Base-by-base conservation (phyloP, 768 basidiomycete genomes). In the Naganishia friedmannii region DNA sequence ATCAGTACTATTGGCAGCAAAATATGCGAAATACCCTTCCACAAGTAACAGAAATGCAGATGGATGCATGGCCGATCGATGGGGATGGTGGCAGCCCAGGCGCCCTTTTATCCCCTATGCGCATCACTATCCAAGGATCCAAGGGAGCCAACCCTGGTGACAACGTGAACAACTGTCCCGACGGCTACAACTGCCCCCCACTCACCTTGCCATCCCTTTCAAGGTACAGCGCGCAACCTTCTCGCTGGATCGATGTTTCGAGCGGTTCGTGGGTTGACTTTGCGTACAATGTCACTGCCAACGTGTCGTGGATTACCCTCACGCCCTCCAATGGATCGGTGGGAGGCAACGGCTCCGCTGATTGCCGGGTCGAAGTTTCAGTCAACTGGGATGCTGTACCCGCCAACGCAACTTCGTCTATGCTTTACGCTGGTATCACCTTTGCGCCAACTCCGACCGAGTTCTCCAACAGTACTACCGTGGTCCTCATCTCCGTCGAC, bases 81-180 rank as follows among this genome's bases (percentile, higher is more conserved):
- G 42, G 54, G 0, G 84, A 86, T 68, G 86, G 85, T 0, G 77
- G 88, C n/a, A 63, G 60, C 60, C 60, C 60, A 2, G 60, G 60
- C 8, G 60, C 60, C 10, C 26, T 63, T 1, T 29, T 63, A 9
- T 42, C 37, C 9, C 67, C 67, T 34, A 68, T 68, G 67, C 53
- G 67, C 28, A 42, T 68, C 42, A 68, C 67, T 7, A 57, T 68
- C 21, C 67, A 54, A 42, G 86, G 86, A 13, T 86, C 84, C 21
- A 75, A 82, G 1, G 88, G 86, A 21, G 86, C 87, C 48, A 90
- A 87, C 87, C 88, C 88, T 0, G 88, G 88, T 45, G 88, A 89
- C 79, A 87, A 88, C 74, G 81, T 80, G 45, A 84, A 85, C 78
- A 85, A 89, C 70, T 90, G 88, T 74, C 82, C 82, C 2, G 71